phyloP scores from a whole-genome alignment of 2,329 filamentous ascomycete species.

The Hysterium pulicare region DNA sequence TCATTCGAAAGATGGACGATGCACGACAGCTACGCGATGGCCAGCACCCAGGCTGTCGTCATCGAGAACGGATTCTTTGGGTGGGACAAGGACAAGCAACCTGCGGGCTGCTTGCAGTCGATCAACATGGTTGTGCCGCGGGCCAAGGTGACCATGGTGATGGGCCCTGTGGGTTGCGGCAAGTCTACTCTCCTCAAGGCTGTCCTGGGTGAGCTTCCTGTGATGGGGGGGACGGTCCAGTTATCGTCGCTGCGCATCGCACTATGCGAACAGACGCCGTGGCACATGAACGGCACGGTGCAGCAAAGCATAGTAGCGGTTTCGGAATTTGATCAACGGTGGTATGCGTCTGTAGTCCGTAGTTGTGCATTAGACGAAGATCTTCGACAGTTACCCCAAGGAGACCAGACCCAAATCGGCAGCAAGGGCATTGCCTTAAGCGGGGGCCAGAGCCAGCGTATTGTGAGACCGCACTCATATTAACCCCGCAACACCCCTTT shows the following conservation, averaged over 20 bases:
- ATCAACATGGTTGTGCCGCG: constrained; percentile 42
- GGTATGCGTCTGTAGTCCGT: constrained; percentile 35
- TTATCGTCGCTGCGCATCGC: constrained; percentile 31
- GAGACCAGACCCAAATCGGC: constrained; percentile 46
- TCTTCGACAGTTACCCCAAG: constrained; percentile 28
- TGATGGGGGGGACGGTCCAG: constrained; percentile 28
- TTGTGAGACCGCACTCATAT: constrained; percentile 31
- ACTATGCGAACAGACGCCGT: constrained; percentile 37
- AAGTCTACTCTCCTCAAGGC: constrained; percentile 49
- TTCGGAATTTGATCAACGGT: constrained; percentile 33
- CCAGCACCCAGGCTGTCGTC: constrained; percentile 29
- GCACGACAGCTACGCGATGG: constrained; percentile 2
- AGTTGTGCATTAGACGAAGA: constrained; percentile 34
- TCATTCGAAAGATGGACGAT: constrained; percentile 19
- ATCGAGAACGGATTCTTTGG: constrained; percentile 47
- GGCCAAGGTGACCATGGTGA: constrained; percentile 46
- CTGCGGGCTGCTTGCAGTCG: constrained; percentile 36
- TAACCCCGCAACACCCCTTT: constrained; percentile 9
- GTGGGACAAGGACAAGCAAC: constrained; percentile 44
- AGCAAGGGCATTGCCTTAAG: constrained; percentile 52
- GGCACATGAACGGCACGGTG: constrained; percentile 37
- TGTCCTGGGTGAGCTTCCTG: constrained; percentile 31
- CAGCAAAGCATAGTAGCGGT: constrained; percentile 37
- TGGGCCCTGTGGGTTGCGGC: constrained; percentile 52
- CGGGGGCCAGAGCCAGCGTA: constrained; percentile 52